Evolutionary conservation across 331 rosid genomes (phyloP), one percentile per base, ranked within the genome.

Genomic region (Rosa hybrid): DNA sequence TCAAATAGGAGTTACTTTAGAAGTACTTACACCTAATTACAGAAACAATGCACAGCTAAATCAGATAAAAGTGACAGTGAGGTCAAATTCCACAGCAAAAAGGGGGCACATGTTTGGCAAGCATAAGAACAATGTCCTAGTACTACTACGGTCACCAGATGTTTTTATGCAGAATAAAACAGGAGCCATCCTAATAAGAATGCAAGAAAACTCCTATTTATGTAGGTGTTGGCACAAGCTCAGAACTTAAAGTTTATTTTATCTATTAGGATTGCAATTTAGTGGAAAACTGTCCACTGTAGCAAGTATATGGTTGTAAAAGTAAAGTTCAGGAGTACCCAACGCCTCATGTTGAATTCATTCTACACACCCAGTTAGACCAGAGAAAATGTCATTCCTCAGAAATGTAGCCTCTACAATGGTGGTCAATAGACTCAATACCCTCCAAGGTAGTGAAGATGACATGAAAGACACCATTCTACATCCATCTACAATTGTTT

Each of bases 1-100:
- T 68, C 76, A 82, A 53, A 79, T 27, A 76, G 14, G 72, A 50
- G 71, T 76, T 60, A 44, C 57, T 76, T 57, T 68, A 81, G 69
- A 67, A 9, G 20, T 1, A 41, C 34, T 63, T 54, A 16, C 57
- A 80, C 25, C 72, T 49, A 74, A 72, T 41, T 44, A 69, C 11
- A 57, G 30, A 30, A 41, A 45, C 13, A 48, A 45, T 10, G 18
- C 6, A 53, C 38, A 42, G 54, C 12, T 51, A 23, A 38, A 39
- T 23, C 18, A 20, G 76, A 78, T 14, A n/a, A 51, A 68, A 18
- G 10, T 14, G 50, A 2, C 42, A 67, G 4, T 34, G 21, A 14
- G 7, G 50, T 41, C 53, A 51, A 51, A 39, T 65, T 27, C 20
- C 38, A 64, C 21, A 49, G 73, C 8, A 12, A n/a, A 44, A 50